phyloP scores from a whole-genome alignment of 352 stramenopile genomes.

The Phytophthora palmivora region DNA sequence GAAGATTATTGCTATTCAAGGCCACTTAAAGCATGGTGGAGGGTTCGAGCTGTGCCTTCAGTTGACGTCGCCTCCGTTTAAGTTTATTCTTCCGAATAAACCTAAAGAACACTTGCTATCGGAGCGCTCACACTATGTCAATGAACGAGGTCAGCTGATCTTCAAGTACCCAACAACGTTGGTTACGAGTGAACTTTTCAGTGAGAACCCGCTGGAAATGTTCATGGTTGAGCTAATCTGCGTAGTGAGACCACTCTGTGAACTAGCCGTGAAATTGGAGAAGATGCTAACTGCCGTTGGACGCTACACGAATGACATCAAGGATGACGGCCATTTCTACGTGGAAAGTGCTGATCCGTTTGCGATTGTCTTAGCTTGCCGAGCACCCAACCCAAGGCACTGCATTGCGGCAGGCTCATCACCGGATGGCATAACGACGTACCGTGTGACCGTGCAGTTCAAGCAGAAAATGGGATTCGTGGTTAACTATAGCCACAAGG shows the following conservation, averaged over 20 bases:
- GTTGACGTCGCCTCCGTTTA: constrained; percentile 66
- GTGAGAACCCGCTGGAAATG: constrained; percentile 85
- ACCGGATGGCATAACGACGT: constrained; percentile 76
- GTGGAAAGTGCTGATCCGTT: constrained; percentile 89
- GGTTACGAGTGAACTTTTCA: constrained; percentile 72
- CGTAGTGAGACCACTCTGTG: constrained; percentile 85
- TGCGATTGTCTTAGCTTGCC: constrained; percentile 79
- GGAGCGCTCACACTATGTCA: constrained; percentile 78
- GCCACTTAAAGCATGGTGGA: constrained; percentile 76
- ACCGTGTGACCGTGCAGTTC: constrained; percentile 85
- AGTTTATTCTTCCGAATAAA: constrained; percentile 70
- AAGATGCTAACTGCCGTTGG: constrained; percentile 67
- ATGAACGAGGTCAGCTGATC: constrained; percentile 74
- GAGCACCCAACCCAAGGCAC: constrained; percentile 72
- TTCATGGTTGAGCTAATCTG: constrained; percentile 92
- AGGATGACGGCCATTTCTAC: constrained; percentile 80
- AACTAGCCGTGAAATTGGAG: constrained; percentile 84
- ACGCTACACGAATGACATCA: constrained; percentile 80
- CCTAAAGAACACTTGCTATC: constrained; percentile 65
- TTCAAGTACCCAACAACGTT: constrained; percentile 82
- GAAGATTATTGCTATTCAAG: constrained; percentile 80
- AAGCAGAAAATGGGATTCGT: constrained; percentile 91
- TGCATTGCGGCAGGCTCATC: constrained; percentile 77
- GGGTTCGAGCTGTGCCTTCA: constrained; percentile 85
- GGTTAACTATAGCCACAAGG: constrained; percentile 89